Conservation (phyloP, 169 alveolate species). For the Cryptosporidium canis region DNA sequence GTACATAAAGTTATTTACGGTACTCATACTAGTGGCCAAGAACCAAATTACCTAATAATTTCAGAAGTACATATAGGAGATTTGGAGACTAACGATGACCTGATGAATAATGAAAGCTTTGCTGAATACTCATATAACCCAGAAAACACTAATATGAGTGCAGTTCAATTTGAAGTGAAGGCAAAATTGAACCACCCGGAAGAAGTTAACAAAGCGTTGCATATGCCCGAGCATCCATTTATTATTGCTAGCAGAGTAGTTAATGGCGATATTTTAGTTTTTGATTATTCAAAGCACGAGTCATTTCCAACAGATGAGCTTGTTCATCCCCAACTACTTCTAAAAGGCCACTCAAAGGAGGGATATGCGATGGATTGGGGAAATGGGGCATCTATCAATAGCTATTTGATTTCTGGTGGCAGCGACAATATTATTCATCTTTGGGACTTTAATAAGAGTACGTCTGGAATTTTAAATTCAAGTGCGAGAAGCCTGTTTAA, state of each 20-base stretch:
- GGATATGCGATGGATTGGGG: constrained; percentile 93
- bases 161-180: constrained; percentile 82
- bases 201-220: constrained; percentile 83
- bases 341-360: constrained; percentile 91
- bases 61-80: constrained; percentile 84
- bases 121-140: constrained; percentile 77
- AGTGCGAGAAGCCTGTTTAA: constrained; percentile 12
- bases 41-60: constrained; percentile 88
- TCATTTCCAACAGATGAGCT: constrained; percentile 87
- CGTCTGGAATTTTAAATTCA: background rate
- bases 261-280: constrained; percentile 88
- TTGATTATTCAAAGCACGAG: constrained; percentile 93
- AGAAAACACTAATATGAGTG: constrained; percentile 40
- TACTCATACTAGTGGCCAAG: constrained; percentile 92
- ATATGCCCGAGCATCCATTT: constrained; percentile 91
- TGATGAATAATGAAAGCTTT: constrained; percentile 81
- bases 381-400: constrained; percentile 75
- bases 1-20: constrained; percentile 90
- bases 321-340: constrained; percentile 88
- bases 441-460: constrained; percentile 88
- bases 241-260: constrained; percentile 90
- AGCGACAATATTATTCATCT: constrained; percentile 88
- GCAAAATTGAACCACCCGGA: constrained; percentile 79
- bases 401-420: constrained; percentile 89
- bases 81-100: constrained; percentile 75